These are phyloP conservation scores for Fraxinus floribunda DNA, from an alignment of 305 asterid genomes.

Conservation along the genomic window DNA sequence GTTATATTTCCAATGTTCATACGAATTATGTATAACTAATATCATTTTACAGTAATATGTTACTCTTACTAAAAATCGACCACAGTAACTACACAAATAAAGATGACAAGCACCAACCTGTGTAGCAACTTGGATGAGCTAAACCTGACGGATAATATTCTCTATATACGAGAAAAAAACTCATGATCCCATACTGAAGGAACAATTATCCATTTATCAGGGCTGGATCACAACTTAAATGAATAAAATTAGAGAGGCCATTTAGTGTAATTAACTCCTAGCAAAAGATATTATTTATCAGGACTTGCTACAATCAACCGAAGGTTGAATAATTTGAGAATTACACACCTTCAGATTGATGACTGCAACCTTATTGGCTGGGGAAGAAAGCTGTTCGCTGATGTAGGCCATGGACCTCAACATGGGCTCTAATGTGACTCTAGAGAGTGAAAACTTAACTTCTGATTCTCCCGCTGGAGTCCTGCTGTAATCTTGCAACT, in stretches of 20 bases:
- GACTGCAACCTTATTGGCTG: constrained; percentile 74
- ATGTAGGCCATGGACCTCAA: constrained; percentile 84
- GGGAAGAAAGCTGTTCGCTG: constrained; percentile 73
- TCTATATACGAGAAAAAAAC: not conserved
- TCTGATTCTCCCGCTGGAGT: constrained; percentile 63
- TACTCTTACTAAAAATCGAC: constrained; percentile 7
- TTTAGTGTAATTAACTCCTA: not conserved
- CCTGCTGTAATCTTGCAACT: constrained; percentile 75
- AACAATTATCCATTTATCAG: not conserved
- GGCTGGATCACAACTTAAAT: not conserved
- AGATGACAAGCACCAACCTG: constrained; percentile 18
- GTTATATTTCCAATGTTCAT: constrained; percentile 22
- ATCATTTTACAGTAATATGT: not conserved
- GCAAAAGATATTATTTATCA: constrained; percentile 1
- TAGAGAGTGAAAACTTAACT: constrained; percentile 75
- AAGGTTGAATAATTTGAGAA: constrained; percentile 12
- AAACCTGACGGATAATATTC: not conserved
- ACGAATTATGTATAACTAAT: constrained; percentile 11
- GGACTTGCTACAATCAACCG: not conserved
- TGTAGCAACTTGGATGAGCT: constrained; percentile 10
- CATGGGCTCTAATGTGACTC: constrained; percentile 80
- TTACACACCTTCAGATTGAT: constrained; percentile 72
- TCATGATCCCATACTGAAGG: not conserved
- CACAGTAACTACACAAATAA: not conserved
- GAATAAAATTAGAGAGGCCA: not conserved